A percentile compares a stretch with the other conserved stretches of the same genome.
phyloP scores from a whole-genome alignment of 495 filamentous ascomycete species.

The Hyaloscypha variabilis region DNA sequence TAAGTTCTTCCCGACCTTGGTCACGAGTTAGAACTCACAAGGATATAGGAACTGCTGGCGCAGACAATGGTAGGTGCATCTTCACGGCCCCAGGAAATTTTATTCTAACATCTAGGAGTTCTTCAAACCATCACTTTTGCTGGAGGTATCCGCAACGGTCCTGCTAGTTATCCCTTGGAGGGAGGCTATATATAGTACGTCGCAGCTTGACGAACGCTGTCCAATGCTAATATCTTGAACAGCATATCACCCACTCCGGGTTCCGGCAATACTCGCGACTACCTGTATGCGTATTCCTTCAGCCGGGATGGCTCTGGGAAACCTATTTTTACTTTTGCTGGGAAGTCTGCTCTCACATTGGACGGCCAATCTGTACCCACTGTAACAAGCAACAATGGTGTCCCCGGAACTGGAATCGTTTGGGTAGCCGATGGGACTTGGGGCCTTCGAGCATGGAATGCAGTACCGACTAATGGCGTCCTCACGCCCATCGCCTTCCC shows the following conservation, averaged over 20 bases:
- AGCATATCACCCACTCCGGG: not conserved
- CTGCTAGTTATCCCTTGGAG: constrained; percentile 46
- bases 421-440: constrained; percentile 10
- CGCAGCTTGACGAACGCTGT: not conserved
- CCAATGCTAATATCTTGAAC: not conserved
- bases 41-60: constrained; percentile 26
- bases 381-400: constrained; percentile 6
- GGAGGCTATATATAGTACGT: constrained; percentile 46
- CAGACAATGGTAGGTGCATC: constrained; percentile 33
- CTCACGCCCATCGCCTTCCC: constrained; percentile 37
- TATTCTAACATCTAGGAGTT: constrained; percentile 21
- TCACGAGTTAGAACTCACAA: not conserved
- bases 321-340: constrained; percentile 27
- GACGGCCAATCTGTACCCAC: constrained; percentile 38
- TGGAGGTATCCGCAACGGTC: constrained; percentile 44
- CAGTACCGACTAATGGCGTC: constrained; percentile 37
- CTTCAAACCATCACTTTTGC: constrained; percentile 42
- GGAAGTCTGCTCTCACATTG: constrained; percentile 32
- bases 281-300: constrained; percentile 29
- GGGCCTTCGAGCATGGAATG: constrained; percentile 23
- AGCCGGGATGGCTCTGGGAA: constrained; percentile 23
- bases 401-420: constrained; percentile 18
- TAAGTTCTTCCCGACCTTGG: not conserved
- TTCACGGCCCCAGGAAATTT: not conserved
- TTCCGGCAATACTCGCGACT: constrained; percentile 28